phyloP scores from a whole-genome alignment of 441 rosid genomes.

The Francoa sonchifolia region DNA sequence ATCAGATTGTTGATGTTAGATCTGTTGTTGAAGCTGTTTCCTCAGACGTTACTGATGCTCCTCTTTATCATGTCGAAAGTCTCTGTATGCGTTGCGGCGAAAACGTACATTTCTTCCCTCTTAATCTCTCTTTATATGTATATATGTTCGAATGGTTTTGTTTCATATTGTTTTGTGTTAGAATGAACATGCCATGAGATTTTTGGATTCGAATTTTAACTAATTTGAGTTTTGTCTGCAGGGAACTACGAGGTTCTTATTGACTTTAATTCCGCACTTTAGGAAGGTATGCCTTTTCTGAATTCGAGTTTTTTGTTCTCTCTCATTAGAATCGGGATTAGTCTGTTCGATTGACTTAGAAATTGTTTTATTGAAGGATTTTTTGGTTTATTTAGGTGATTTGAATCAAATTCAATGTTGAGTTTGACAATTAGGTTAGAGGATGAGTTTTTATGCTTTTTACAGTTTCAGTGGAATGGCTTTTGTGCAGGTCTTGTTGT shows the following conservation, averaged over 20 bases:
- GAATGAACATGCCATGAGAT: background rate
- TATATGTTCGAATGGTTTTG: background rate
- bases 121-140: too few species aligned
- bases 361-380: too few species aligned
- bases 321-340: background rate
- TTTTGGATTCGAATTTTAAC: background rate
- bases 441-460: too few species aligned
- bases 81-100: constrained; percentile 88
- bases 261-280: constrained; percentile 81
- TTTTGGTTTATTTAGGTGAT: too few species aligned
- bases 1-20: constrained; percentile 45
- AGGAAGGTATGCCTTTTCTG: constrained; percentile 42
- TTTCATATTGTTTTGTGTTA: too few species aligned
- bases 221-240: constrained; percentile 14
- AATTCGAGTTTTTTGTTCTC: background rate
- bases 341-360: too few species aligned
- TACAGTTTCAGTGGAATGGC: background rate
- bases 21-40: constrained; percentile 82
- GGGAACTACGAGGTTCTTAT: constrained; percentile 64
- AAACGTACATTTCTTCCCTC: constrained; percentile 58
- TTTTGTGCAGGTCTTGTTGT: constrained; percentile 51
- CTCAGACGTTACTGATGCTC: constrained; percentile 35
- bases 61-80: constrained; percentile 79
- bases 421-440: background rate
- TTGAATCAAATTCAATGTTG: too few species aligned